phyloP scores from a whole-genome alignment of 140 eudicot species.

The Cichorium intybus region DNA sequence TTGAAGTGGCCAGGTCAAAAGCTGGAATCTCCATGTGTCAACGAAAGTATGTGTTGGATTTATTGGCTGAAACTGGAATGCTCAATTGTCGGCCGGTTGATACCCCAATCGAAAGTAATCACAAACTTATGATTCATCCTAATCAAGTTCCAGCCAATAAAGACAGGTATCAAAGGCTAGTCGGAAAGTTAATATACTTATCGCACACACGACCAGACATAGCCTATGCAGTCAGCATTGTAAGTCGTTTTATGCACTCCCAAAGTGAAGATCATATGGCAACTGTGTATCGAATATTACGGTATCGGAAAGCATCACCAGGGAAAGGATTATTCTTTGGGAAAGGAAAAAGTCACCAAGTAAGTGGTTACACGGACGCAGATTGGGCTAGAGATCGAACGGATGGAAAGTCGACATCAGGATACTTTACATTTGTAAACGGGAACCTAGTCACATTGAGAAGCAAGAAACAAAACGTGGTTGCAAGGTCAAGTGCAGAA shows the following conservation, averaged over 20 bases:
- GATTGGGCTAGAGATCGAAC: too few species aligned
- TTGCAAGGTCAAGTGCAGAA: neutral
- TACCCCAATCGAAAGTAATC: neutral
- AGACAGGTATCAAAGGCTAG: neutral
- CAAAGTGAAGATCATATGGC: constrained; percentile 5
- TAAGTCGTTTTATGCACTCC: neutral
- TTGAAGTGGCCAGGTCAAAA: too few species aligned
- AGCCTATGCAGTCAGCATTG: neutral
- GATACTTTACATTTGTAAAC: too few species aligned
- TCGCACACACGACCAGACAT: too few species aligned
- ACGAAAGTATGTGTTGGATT: too few species aligned
- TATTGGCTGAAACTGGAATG: neutral
- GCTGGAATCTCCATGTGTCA: too few species aligned
- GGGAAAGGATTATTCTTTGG: constrained; percentile 2
- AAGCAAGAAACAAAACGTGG: neutral
- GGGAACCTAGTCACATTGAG: too few species aligned
- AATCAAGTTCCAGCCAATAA: neutral
- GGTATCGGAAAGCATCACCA: neutral
- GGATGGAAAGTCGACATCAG: too few species aligned
- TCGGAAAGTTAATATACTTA: neutral
- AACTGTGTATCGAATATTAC: neutral
- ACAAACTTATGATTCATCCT: neutral
- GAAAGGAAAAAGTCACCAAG: neutral
- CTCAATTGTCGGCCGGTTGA: neutral
- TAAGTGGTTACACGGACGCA: too few species aligned